Percentiles rank a stretch among this genome's conserved stretches.
Evolutionary conservation across 305 asterid species (phyloP).

Genomic region (Fraxinus floribunda): DNA sequence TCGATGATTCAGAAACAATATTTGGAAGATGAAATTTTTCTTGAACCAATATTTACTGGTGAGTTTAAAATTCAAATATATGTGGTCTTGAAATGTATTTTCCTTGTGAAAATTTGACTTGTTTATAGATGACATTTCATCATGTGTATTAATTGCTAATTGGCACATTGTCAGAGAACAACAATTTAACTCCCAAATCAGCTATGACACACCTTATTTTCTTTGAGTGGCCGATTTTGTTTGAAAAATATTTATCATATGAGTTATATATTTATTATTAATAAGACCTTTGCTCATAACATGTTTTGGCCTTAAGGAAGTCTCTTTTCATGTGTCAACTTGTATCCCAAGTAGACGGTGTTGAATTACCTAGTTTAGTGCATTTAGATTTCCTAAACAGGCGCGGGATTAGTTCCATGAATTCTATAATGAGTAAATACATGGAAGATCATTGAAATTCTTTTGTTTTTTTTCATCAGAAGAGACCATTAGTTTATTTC

Average conservation of each 20-base stretch:
- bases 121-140: background rate
- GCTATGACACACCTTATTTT: background rate
- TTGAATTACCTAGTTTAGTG: background rate
- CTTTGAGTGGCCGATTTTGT: background rate
- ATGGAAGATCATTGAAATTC: background rate
- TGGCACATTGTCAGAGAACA: background rate
- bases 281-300: background rate
- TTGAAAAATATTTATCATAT: background rate
- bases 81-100: conserved; percentile 8
- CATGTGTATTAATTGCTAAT: background rate
- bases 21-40: conserved; percentile 70
- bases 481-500: conserved; percentile 1
- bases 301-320: background rate
- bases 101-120: conserved; percentile 3
- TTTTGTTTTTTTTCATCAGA: background rate
- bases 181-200: background rate
- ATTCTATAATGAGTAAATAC: background rate
- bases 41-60: conserved; percentile 66
- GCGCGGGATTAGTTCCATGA: background rate
- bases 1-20: conserved; percentile 62
- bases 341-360: conserved; percentile 6
- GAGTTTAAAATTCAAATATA: conserved; percentile 31
- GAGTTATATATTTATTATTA: conserved; percentile 4
- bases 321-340: background rate
- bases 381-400: conserved; percentile 5